Evolutionary conservation across 345 rosid species (phyloP).

Genomic region (Salix dunnii): DNA sequence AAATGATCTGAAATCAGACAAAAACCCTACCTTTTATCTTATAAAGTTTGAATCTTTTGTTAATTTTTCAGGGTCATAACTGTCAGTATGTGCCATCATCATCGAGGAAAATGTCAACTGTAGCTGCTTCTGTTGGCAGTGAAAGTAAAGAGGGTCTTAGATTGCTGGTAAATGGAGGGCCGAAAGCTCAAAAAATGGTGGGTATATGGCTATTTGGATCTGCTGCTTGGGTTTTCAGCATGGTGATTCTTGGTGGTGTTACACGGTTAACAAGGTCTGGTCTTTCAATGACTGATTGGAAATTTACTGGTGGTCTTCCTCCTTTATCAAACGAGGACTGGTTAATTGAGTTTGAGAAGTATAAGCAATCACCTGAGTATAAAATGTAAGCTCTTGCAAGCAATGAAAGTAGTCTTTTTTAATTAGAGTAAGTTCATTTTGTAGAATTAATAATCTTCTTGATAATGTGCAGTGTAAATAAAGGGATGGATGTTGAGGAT

Average conservation of each 20-base stretch:
- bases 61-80: constrained; percentile 44
- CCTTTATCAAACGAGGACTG: constrained; percentile 82
- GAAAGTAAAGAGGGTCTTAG: constrained; percentile 66
- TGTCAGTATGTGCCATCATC: constrained; percentile 17
- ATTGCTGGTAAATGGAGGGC: constrained; percentile 71
- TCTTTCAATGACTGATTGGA: constrained; percentile 98
- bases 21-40: neutral
- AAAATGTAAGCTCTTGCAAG: constrained; percentile 46
- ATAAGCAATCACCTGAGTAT: constrained; percentile 84
- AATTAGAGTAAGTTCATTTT: neutral
- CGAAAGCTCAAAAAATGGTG: constrained; percentile 77
- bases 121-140: constrained; percentile 36
- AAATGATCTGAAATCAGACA: neutral
- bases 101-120: constrained; percentile 49
- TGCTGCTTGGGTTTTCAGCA: constrained; percentile 90
- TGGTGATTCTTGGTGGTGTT: constrained; percentile 85
- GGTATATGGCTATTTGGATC: constrained; percentile 95
- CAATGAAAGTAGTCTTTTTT: neutral
- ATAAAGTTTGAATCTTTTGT: neutral
- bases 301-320: constrained; percentile 77
- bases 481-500: constrained; percentile 88
- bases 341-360: constrained; percentile 76
- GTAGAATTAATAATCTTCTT: neutral
- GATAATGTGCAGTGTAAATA: constrained; percentile 56
- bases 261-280: constrained; percentile 88